Percentiles rank a stretch among this genome's conserved stretches.
Evolutionary conservation across 345 rosid species (phyloP).

Genomic region (Hirschfeldia incana): DNA sequence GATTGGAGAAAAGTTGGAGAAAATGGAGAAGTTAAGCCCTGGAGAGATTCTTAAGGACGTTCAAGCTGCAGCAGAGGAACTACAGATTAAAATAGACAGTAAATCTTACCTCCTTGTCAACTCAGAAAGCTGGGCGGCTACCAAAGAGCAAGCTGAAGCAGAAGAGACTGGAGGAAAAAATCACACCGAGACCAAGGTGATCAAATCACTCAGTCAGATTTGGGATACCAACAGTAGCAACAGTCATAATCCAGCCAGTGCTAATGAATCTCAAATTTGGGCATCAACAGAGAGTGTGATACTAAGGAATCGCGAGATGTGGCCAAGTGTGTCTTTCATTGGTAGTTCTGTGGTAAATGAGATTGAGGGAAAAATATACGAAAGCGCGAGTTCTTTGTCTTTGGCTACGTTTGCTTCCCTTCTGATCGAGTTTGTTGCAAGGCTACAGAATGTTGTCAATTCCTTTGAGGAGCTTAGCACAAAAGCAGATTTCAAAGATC

Average conservation of each 20-base stretch:
- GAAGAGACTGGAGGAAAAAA: slow-evolving; percentile 37
- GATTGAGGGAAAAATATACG: slow-evolving; percentile 58
- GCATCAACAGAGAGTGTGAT: slow-evolving; percentile 42
- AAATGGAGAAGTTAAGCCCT: slow-evolving; percentile 51
- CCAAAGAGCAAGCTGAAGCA: slow-evolving; percentile 30
- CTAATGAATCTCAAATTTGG: slow-evolving; percentile 31
- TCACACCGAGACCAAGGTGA: slow-evolving; percentile 43
- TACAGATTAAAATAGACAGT: slow-evolving; percentile 70
- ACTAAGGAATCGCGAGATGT: slow-evolving; percentile 40
- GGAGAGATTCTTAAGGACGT: slow-evolving; percentile 55
- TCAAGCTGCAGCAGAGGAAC: slow-evolving; percentile 64
- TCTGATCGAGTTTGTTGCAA: slow-evolving; percentile 81
- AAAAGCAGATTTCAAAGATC: slow-evolving; percentile 61
- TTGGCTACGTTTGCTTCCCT: slow-evolving; percentile 77
- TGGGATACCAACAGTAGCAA: slow-evolving; percentile 39
- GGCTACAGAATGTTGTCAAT: slow-evolving; percentile 70
- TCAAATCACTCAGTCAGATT: slow-evolving; percentile 54
- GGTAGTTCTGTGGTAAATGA: slow-evolving; percentile 35
- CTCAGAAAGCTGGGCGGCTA: slow-evolving; percentile 59
- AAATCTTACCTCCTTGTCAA: slow-evolving; percentile 68
- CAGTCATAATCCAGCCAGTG: slow-evolving; percentile 17
- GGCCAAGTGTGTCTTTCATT: slow-evolving; percentile 61
- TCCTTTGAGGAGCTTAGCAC: slow-evolving; percentile 67
- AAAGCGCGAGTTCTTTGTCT: slow-evolving; percentile 81
- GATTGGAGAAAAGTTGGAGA: slow-evolving; percentile 47